Conservation (phyloP, 306 rosid species). For the Quercus robur region DNA sequence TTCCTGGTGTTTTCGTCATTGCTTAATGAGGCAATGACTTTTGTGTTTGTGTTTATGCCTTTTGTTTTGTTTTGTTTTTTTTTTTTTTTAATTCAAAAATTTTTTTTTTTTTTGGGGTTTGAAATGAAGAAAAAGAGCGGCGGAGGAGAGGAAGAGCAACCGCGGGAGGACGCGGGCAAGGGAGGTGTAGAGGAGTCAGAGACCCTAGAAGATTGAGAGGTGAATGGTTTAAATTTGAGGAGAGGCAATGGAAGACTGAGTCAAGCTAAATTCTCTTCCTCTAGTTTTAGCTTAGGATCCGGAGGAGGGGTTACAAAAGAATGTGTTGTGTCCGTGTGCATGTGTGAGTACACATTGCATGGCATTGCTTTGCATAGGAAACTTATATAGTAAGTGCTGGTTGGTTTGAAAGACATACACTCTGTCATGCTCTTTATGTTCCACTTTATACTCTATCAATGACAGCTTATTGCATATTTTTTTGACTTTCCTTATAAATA, state of each 20-base stretch:
- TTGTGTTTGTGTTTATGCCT: background rate
- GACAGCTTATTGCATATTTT: too few relatives aligned
- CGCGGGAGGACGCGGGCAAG: slow-evolving; percentile 36
- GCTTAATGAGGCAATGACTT: background rate
- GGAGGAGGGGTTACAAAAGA: slow-evolving; percentile 11
- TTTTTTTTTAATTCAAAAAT: too few relatives aligned
- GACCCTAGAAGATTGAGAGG: slow-evolving; percentile 25
- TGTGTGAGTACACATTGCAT: too few relatives aligned
- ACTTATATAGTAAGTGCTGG: too few relatives aligned
- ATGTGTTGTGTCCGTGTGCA: too few relatives aligned
- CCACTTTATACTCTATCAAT: too few relatives aligned
- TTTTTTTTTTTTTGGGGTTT: background rate
- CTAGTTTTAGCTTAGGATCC: slow-evolving; percentile 44
- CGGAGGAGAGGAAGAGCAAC: slow-evolving; percentile 19
- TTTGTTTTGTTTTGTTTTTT: too few relatives aligned
- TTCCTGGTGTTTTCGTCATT: slow-evolving; percentile 11
- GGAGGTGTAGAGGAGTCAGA: slow-evolving; percentile 1
- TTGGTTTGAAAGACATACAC: too few relatives aligned
- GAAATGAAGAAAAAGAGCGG: background rate
- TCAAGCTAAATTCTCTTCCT: slow-evolving; percentile 40
- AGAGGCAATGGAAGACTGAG: slow-evolving; percentile 32
- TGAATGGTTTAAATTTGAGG: slow-evolving; percentile 23
- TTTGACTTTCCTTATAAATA: too few relatives aligned
- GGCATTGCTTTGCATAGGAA: too few relatives aligned
- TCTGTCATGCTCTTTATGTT: too few relatives aligned